These are phyloP conservation scores for Lentinula guzmanii DNA, from an alignment of 768 basidiomycete species.

Conservation along the genomic window DNA sequence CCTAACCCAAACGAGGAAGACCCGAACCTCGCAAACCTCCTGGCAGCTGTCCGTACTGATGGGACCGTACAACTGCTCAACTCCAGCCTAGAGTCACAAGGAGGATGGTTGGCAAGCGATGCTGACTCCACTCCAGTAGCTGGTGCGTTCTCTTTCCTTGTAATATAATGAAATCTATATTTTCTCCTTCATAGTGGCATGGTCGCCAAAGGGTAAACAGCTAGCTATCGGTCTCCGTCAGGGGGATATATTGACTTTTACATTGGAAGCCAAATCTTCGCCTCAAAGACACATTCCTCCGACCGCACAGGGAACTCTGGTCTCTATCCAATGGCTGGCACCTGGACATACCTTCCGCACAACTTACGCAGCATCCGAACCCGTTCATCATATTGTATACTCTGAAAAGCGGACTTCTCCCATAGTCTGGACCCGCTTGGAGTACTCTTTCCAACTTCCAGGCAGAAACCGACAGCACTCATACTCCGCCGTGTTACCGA, in stretches of 20 bases:
- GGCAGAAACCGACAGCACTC: constrained; percentile 33
- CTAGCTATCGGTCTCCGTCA: constrained; percentile 67
- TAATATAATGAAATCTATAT: neutral
- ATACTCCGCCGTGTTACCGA: constrained; percentile 31
- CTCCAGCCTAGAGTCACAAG: constrained; percentile 45
- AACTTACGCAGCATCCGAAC: constrained; percentile 40
- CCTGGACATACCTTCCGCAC: constrained; percentile 63
- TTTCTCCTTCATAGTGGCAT: constrained; percentile 48
- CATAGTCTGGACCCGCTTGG: constrained; percentile 30
- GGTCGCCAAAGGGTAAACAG: constrained; percentile 87
- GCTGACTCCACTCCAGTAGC: constrained; percentile 48
- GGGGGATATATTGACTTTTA: constrained; percentile 68
- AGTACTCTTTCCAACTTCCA: constrained; percentile 32
- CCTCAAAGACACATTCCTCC: constrained; percentile 61
- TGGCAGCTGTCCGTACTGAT: constrained; percentile 49
- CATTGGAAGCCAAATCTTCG: constrained; percentile 44
- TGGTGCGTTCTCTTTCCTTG: constrained; percentile 34
- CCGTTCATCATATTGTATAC: constrained; percentile 38
- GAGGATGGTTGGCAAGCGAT: constrained; percentile 47
- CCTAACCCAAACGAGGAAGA: constrained; percentile 58
- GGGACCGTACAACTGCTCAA: constrained; percentile 57
- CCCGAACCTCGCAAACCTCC: constrained; percentile 42
- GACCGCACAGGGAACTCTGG: constrained; percentile 38
- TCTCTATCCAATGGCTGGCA: constrained; percentile 63
- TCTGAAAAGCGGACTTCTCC: constrained; percentile 36